phyloP scores from a whole-genome alignment of 345 rosid species.

The Punica granatum region DNA sequence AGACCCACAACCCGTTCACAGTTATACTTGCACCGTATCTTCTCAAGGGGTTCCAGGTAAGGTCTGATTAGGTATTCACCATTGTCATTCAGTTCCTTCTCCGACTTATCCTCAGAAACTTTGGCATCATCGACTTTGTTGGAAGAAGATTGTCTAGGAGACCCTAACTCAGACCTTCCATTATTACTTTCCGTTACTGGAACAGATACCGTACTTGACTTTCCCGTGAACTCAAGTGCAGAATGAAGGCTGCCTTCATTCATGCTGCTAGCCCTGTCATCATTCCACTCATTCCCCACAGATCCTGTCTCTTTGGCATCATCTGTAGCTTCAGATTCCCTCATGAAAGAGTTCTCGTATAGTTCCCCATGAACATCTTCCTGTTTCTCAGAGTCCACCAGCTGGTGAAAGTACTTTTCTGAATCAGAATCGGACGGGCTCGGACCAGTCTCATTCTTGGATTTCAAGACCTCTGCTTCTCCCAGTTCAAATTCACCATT shows the following conservation, averaged over 20 bases:
- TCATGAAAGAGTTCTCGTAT: constrained; percentile 50
- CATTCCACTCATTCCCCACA: constrained; percentile 74
- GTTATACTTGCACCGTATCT: constrained; percentile 82
- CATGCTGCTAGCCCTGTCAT: constrained; percentile 74
- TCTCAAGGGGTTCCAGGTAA: constrained; percentile 88
- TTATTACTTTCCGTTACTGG: constrained; percentile 67
- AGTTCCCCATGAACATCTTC: constrained; percentile 39
- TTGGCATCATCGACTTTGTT: constrained; percentile 55
- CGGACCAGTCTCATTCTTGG: constrained; percentile 44
- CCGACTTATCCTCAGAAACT: constrained; percentile 58
- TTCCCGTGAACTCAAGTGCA: constrained; percentile 83
- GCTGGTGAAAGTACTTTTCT: constrained; percentile 53
- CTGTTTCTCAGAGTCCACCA: constrained; percentile 30
- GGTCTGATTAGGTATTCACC: constrained; percentile 99
- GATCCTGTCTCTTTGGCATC: constrained; percentile 46
- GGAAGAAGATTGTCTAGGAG: constrained; percentile 70
- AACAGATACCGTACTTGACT: constrained; percentile 64
- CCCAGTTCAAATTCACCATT: constrained; percentile 68
- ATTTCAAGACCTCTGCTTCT: constrained; percentile 50
- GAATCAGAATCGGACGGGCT: constrained; percentile 65
- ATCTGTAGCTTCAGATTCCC: constrained; percentile 32
- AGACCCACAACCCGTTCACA: constrained; percentile 96
- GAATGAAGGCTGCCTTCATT: constrained; percentile 99
- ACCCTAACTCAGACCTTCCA: constrained; percentile 66
- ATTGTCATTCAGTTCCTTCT: constrained; percentile 83